Evolutionary conservation across 352 stramenopile genomes (phyloP), one percentile per base, ranked within the genome.

Genomic region (Phytophthora chlamydospora): DNA sequence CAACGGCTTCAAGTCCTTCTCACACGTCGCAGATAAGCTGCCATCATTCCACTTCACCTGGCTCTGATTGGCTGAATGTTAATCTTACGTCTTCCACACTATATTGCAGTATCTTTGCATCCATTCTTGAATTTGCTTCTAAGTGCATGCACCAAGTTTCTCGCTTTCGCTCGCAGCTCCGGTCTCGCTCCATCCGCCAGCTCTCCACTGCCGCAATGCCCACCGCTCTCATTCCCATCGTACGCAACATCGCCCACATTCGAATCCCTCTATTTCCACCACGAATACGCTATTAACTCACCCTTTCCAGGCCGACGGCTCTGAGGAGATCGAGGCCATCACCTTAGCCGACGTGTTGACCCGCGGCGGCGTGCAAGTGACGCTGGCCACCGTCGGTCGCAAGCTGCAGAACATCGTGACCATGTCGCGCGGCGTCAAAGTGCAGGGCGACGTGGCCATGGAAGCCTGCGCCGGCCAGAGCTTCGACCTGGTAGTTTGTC

Each of bases 321-420:
- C 67, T 24, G 85, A 95, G 75, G 85, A 95, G 53, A 91, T 93
- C 57, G 85, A 95, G 64, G 85, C 85, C 17, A 75, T 91, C 47
- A 86, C 83, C 29, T 54, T 95, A 10, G 74, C 83, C 1, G 80
- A 93, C 47, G 83, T 95, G 39, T 69, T 95, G 36, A 77, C 82
- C 36, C 83, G 83, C 45, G 85, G 82, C 17, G 83, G 81, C 31
- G 71, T 93, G 16, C 41, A 83, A 46, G 81, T 90, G 21, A 94
- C 83, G 32, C 44, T 92, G 8, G 85, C 83, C 13, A 82, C 73
- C 11, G 81, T 91, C 31, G 81, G 83, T 0, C 58, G 60, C 10
- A 88, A 91, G 29, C 43, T 48, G 4, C 32, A 83, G 14, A 92
- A 92, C 55, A 58, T 91, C 21, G 85, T 94, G 29, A 81, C 67